Evolutionary conservation across 768 basidiomycete species (phyloP), one percentile per base, ranked within the genome.

Genomic region (Podaxis sp.): DNA sequence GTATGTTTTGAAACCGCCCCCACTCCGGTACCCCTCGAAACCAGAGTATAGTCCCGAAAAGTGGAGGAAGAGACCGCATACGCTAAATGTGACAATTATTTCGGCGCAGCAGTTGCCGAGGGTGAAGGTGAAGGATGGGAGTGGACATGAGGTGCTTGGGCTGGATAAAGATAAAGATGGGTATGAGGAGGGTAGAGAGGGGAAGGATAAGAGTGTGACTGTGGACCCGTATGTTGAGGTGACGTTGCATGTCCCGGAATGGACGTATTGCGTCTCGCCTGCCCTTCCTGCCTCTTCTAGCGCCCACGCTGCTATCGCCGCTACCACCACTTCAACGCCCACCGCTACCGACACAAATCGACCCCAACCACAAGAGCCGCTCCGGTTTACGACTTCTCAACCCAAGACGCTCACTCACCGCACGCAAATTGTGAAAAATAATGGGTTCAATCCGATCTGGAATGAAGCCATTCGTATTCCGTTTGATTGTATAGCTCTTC

Each of bases 371-470:
- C 48, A 49, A 51, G 49, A 51, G 12, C 63, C 6, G 66, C 58
- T 11, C 61, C 69, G 17, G 64, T 67, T 13, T 62, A 72, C 17
- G 67, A 76, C 59, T 42, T 61, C 59, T 6, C 39, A 30, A 42
- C 52, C 59, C 24, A 75, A 80, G 56, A 82, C 82, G 6, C 76
- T 86, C 30, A 81, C 83, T 11, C 77, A 73, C 57, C 81, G 84
- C 62, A 96, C 95, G 13, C 74, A 75, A n/a, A 78, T 82, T 2
- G 88, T 96, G 63, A 89, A 88, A 74, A 89, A 92, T 71, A 96
- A 96, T 69, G 93, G 96, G 2, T 96, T 97, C 78, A 97, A 97
- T 73, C 96, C 96, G 0, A 78, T 87, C 4, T 98, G 95, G 92
- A 84, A 95, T 66, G 86, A 94, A 67, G 74, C 76, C 46, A 75